A percentile compares a stretch with the other conserved stretches of the same genome.
Conservation (phyloP, 2,329 filamentous ascomycete genomes). For the Furcasterigmium furcatum region DNA sequence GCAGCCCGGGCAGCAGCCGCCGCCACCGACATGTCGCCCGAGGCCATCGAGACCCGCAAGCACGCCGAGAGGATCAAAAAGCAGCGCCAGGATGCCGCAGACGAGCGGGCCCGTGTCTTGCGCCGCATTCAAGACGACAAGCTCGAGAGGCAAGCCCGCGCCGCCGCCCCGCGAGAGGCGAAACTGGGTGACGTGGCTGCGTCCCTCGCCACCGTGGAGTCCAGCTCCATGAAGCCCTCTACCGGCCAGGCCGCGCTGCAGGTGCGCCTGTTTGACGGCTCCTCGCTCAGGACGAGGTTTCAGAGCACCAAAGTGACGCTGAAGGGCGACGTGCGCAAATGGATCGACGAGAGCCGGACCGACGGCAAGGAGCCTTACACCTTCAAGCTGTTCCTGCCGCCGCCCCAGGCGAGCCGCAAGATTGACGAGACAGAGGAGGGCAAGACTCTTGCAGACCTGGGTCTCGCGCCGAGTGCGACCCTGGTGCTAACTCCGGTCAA, state of each 20-base stretch:
- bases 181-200: constrained; percentile 24
- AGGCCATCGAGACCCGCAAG: constrained; percentile 31
- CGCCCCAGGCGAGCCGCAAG: constrained; percentile 64
- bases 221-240: constrained; percentile 24
- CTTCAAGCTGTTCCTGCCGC: constrained; percentile 81
- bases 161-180: constrained; percentile 36
- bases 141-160: constrained; percentile 57
- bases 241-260: constrained; percentile 56
- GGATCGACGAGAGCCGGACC: constrained; percentile 68
- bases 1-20: constrained; percentile 31
- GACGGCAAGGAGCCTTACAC: constrained; percentile 66
- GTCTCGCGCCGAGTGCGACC: constrained; percentile 75
- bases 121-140: constrained; percentile 77
- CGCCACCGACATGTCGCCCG: constrained; percentile 22
- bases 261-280: constrained; percentile 80
- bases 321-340: constrained; percentile 63
- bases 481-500: constrained; percentile 75
- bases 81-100: constrained; percentile 60
- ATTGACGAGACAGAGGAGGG: constrained; percentile 75
- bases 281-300: constrained; percentile 72
- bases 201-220: constrained; percentile 24
- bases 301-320: constrained; percentile 57
- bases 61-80: constrained; percentile 57
- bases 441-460: constrained; percentile 64
- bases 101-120: constrained; percentile 69